A percentile compares a stretch with the other conserved stretches of the same genome.
phyloP scores from a whole-genome alignment of 208 protist species.

The Trichomonas vaginalis region DNA sequence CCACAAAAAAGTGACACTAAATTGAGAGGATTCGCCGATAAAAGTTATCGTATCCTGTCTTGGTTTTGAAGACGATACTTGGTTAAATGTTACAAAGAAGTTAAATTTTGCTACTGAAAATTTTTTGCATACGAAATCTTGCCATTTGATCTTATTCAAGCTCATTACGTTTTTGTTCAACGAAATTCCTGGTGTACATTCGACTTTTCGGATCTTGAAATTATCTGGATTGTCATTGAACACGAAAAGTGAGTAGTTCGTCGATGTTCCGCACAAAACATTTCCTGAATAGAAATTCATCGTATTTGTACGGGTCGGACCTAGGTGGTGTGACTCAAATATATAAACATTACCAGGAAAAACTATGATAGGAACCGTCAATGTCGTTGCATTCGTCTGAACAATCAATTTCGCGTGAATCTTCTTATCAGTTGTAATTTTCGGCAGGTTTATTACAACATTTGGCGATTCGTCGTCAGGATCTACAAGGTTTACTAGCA shows the following conservation, averaged over 20 bases:
- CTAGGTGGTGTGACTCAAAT: neutral
- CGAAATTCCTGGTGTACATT: neutral
- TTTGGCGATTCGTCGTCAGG: neutral
- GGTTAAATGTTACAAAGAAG: neutral
- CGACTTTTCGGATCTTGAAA: neutral
- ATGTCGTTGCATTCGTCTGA: neutral
- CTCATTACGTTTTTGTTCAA: neutral
- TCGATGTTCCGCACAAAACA: neutral
- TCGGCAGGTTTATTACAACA: neutral
- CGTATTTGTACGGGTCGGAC: neutral
- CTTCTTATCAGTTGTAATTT: neutral
- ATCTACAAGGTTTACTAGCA: neutral
- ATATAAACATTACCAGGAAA: neutral
- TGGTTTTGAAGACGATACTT: neutral
- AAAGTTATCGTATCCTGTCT: neutral
- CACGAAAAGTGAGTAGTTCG: neutral
- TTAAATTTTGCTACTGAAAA: neutral
- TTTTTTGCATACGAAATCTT: neutral
- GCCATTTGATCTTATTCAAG: neutral
- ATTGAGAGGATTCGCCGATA: neutral
- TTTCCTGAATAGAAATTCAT: neutral
- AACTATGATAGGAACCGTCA: neutral
- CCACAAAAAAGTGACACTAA: neutral
- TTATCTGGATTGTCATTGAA: neutral
- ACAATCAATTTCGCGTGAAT: neutral